Base-by-base conservation (phyloP, 306 rosid genomes). In the Erythrophleum fordii region DNA sequence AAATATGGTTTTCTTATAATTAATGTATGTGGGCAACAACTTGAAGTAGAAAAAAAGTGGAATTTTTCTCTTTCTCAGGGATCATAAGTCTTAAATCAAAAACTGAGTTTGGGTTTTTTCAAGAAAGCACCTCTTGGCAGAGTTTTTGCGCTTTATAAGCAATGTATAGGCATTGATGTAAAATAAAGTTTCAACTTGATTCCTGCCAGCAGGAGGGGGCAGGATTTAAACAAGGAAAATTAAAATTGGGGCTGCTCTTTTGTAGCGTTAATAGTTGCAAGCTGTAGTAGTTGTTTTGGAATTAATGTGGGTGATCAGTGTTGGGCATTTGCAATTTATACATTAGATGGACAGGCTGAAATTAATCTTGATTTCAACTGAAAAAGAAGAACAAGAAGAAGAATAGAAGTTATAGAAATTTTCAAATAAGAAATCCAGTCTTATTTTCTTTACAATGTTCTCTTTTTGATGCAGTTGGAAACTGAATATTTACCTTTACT, bases 11-110 rank as follows among this genome's bases (percentile, higher is more conserved):
- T 8, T 64, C 22, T 62, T 56, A 25, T 39, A 25, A 23, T 26
- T 77, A 16, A 18, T 75, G 72, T 73, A 41, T 34, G 35, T 65
- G 77, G 76, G 37, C 26, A 22, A 34, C 61, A 25, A 3, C 31
- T 59, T 13, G 5, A 55, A 66, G 58, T 69, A 4, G 60, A 28
- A 39, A 16, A 34, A 3, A 44, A 45, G 59, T 26, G 69, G 37
- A 25, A 45, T 52, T 64, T 25, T 10, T 23, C 11, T 73, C 37
- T 8, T 29, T 73, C 69, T 39, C 10, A 46, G 13, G 41, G 52
- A 48, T 56, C 14, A 0, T 31, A 5, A 7, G 37, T 56, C 39
- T 42, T 22, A 22, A 56, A 3, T 46, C 5, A 25, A 55, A 48
- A 48, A 48, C 1, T 12, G 3, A 17, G 2, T 17, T 20, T 48